A percentile compares a stretch with the other conserved stretches of the same genome.
Evolutionary conservation across 176 grass and related monocot species (phyloP).

Genomic region (Luzula sylvatica): DNA sequence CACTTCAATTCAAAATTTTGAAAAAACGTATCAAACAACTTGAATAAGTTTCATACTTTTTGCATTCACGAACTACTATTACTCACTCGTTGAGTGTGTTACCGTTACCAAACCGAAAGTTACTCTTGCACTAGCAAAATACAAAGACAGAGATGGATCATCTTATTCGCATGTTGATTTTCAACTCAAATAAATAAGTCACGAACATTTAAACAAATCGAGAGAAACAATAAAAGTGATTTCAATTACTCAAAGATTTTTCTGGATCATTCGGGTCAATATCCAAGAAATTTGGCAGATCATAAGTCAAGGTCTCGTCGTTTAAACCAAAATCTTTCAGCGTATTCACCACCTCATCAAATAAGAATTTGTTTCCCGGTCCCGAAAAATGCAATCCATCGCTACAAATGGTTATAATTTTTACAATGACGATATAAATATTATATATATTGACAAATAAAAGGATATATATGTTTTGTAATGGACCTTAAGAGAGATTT

Average conservation of each 20-base stretch:
- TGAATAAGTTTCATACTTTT: no score
- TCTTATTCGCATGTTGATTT: not conserved
- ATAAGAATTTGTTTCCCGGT: slow-evolving; percentile 57
- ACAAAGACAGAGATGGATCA: not conserved
- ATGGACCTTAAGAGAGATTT: slow-evolving; percentile 33
- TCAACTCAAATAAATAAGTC: not conserved
- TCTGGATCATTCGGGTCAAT: slow-evolving; percentile 50
- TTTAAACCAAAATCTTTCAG: slow-evolving; percentile 35
- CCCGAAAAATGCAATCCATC: slow-evolving; percentile 75
- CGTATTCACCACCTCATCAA: slow-evolving; percentile 42
- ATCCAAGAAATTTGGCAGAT: slow-evolving; percentile 44
- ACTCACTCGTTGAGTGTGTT: no score
- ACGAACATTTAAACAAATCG: not conserved
- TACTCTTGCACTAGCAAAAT: not conserved
- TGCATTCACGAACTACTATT: no score
- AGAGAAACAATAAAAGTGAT: not conserved
- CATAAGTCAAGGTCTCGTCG: slow-evolving; percentile 28
- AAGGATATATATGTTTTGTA: not conserved
- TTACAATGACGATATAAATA: not conserved
- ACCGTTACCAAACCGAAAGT: no score
- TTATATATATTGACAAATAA: not conserved
- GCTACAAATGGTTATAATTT: slow-evolving; percentile 18
- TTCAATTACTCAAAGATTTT: slow-evolving; percentile 47
- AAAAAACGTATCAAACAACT: no score
- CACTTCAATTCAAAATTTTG: no score